Evolutionary conservation across 2,329 filamentous ascomycete genomes (phyloP).

Genomic region (Arthroderma sp.): DNA sequence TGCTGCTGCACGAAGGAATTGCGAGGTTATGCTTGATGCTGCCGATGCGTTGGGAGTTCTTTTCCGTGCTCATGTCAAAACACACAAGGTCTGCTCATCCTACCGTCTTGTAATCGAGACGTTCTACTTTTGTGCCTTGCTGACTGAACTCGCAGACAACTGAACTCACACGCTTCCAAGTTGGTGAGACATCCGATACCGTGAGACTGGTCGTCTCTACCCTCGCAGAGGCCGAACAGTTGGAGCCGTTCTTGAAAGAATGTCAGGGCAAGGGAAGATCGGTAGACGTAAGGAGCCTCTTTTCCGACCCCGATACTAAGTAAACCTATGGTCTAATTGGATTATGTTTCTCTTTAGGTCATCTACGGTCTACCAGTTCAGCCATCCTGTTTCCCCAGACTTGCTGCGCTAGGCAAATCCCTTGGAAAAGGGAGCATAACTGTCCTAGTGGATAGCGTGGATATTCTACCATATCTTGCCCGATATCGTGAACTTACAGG

Average conservation of each 20-base stretch:
- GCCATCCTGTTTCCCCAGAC: conserved; percentile 45
- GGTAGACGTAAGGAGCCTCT: conserved; percentile 37
- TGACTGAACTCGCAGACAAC: conserved; percentile 33
- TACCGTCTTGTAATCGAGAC: not conserved
- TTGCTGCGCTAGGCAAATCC: conserved; percentile 41
- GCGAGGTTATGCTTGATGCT: conserved; percentile 55
- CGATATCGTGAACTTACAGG: conserved; percentile 33
- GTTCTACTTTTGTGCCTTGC: not conserved
- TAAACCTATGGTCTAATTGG: not conserved
- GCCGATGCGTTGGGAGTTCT: conserved; percentile 45
- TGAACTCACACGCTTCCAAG: conserved; percentile 54
- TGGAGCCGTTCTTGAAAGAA: conserved; percentile 47
- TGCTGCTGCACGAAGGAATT: conserved; percentile 52
- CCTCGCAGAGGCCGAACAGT: conserved; percentile 53
- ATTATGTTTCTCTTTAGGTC: conserved; percentile 21
- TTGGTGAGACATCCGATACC: conserved; percentile 41
- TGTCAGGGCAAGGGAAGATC: conserved; percentile 42
- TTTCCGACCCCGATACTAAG: not conserved
- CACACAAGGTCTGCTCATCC: conserved; percentile 45
- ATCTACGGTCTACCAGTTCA: conserved; percentile 61
- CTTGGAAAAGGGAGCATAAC: conserved; percentile 45
- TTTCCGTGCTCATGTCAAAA: conserved; percentile 68
- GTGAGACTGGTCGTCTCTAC: conserved; percentile 58
- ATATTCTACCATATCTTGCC: conserved; percentile 42
- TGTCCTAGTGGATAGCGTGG: conserved; percentile 54